Evolutionary conservation across 116 monocot genomes (phyloP).

Genomic region (Iris pallida): DNA sequence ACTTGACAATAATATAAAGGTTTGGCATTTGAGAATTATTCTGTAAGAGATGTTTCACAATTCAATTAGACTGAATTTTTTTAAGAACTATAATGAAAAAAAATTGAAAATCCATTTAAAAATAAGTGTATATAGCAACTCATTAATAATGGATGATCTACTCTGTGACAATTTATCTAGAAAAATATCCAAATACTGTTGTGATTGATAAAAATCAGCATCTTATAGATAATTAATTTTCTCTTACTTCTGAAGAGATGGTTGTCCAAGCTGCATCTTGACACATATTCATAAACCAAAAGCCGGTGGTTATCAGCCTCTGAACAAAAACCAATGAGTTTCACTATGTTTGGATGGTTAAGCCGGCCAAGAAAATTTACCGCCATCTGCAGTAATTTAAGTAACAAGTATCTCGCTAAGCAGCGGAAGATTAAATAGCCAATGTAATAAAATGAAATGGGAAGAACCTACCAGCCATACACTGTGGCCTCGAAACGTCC

Average conservation of each 20-base stretch:
- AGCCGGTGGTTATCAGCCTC: constrained; percentile 28
- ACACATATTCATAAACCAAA: constrained; percentile 41
- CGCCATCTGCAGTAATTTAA: neutral
- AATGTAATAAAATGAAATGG: neutral
- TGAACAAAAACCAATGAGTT: constrained; percentile 36
- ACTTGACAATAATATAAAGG: too few relatives aligned
- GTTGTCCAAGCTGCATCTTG: constrained; percentile 38
- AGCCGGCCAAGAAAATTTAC: constrained; percentile 37
- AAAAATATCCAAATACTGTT: too few relatives aligned
- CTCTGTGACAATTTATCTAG: too few relatives aligned
- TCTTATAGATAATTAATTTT: too few relatives aligned
- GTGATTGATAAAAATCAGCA: too few relatives aligned
- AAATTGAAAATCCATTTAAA: too few relatives aligned
- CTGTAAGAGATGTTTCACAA: too few relatives aligned
- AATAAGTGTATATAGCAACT: too few relatives aligned
- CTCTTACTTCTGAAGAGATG: constrained; percentile 44
- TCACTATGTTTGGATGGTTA: constrained; percentile 36
- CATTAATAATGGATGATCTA: too few relatives aligned
- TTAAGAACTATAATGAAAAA: too few relatives aligned
- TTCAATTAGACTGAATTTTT: too few relatives aligned
- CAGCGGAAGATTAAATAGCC: neutral
- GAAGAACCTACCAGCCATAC: constrained; percentile 34
- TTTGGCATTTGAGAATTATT: too few relatives aligned
- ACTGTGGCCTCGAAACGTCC: constrained; percentile 37
- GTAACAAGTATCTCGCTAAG: neutral